Evolutionary conservation across 352 stramenopile genomes (phyloP).

Genomic region (Phytophthora quininea): DNA sequence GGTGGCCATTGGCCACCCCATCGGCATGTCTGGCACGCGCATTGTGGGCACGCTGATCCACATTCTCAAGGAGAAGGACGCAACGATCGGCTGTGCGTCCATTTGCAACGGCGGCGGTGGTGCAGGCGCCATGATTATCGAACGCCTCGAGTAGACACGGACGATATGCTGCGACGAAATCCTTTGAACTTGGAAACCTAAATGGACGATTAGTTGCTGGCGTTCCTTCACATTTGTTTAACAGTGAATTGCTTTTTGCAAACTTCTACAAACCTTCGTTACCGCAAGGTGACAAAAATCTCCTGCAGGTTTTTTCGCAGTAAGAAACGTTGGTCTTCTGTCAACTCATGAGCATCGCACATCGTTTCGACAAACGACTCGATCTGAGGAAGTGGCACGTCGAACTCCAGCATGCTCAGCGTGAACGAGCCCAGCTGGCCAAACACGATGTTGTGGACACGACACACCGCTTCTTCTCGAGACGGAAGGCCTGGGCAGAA

Average conservation of each 20-base stretch:
- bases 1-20: conserved; percentile 84
- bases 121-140: conserved; percentile 96
- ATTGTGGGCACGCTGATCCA: conserved; percentile 96
- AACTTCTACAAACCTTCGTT: neutral
- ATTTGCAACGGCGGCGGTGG: conserved; percentile 99
- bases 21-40: conserved; percentile 88
- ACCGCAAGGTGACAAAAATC: conserved; percentile 53
- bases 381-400: conserved; percentile 79
- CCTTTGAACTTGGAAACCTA: neutral
- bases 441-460: conserved; percentile 90
- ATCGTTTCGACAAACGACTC: conserved; percentile 89
- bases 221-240: neutral
- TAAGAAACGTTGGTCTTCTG: conserved; percentile 85
- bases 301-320: conserved; percentile 82
- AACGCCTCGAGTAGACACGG: conserved; percentile 76
- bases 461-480: conserved; percentile 81
- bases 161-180: conserved; percentile 2
- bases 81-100: conserved; percentile 94
- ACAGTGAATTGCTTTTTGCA: neutral
- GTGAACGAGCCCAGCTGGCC: conserved; percentile 86
- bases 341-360: conserved; percentile 86
- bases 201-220: conserved; percentile 12
- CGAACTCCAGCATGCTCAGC: conserved; percentile 89
- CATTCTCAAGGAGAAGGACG: conserved; percentile 95
- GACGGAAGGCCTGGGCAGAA: conserved; percentile 47